Base-by-base conservation (phyloP, 208 protist genomes). In the Trypanosoma rangeli region DNA sequence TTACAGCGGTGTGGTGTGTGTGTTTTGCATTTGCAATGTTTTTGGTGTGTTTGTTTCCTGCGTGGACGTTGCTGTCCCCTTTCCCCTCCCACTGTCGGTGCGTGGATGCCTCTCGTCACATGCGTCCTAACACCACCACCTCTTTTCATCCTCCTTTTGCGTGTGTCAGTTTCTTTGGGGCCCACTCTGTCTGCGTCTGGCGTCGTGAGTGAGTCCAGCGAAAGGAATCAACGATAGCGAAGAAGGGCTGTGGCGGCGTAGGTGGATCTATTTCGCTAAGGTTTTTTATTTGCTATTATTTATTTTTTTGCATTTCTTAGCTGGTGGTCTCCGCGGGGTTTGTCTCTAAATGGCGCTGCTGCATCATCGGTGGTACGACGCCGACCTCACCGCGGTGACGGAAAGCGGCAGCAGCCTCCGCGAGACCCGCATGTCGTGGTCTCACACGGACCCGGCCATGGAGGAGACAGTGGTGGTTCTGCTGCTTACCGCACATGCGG, bases 391-490 rank as follows among this genome's bases (percentile, higher is more conserved):
- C 42, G 24, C 57, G 35, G 65, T 57, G 8, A 26, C 35, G 13
- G 59, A 29, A 20, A 15, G 4, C 0, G 49, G 64, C 33, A n/a
- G 64, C 31, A 39, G 50, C 33, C 66, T 62, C 48, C 64, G 72
- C 42, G 59, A 77, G 7, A 60, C 66, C 0, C 44, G 59, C 48
- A 71, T 77, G 64, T 70, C 72, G 37, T 77, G 72, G 72, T 68
- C 64, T 0, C 29, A 71, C 53, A 55, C 64, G 24, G 59, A 77
- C 42, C 58, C 72, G 42, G 44, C 16, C 0, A 31, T 1, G 24
- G 61, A 63, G 1, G 72, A 77, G 49, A 77, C 72, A 3, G 29
- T 44, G 31, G 58, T 68, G 20, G 58, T 71, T 31, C 29, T 71
- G 52, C 50, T 77, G 24, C 64, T 77, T 54, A 10, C 52, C 18